Evolutionary conservation across 495 filamentous ascomycete species (phyloP).

Genomic region (Jackrogersella minutella): DNA sequence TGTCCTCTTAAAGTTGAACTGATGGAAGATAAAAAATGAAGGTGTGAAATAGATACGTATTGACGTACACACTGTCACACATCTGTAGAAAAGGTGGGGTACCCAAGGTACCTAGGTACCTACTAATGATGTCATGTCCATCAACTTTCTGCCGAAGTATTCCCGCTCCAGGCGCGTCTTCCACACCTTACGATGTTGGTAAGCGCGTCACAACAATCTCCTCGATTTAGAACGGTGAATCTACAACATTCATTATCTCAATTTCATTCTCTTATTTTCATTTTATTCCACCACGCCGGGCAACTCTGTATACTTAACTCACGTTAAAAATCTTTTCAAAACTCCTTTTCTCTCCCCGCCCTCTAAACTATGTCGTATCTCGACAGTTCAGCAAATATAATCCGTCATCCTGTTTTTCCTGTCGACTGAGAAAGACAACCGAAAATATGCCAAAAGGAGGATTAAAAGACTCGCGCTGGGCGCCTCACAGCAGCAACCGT

Average conservation of each 20-base stretch:
- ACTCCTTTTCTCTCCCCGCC: not conserved
- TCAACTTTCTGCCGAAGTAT: not conserved
- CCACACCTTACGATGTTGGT: too few species aligned
- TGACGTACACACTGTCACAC: not conserved
- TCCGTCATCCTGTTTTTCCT: not conserved
- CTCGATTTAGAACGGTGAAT: too few species aligned
- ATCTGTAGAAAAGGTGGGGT: not conserved
- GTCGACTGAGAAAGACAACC: not conserved
- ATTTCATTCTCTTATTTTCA: too few species aligned
- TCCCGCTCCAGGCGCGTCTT: not conserved
- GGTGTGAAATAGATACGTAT: too few species aligned
- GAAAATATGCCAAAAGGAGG: constrained; percentile 3
- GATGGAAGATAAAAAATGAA: too few species aligned
- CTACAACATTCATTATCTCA: too few species aligned
- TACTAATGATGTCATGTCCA: not conserved
- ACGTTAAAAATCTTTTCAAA: not conserved
- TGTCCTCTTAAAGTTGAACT: not conserved
- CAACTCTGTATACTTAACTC: too few species aligned
- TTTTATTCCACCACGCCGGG: too few species aligned
- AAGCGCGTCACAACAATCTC: not conserved
- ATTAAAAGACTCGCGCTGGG: constrained; percentile 5
- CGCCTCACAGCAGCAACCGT: not conserved
- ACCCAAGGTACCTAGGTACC: not conserved
- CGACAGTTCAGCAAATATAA: not conserved
- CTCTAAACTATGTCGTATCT: not conserved